phyloP scores from a whole-genome alignment of 352 stramenopile genomes.

The Globisporangium polare region DNA sequence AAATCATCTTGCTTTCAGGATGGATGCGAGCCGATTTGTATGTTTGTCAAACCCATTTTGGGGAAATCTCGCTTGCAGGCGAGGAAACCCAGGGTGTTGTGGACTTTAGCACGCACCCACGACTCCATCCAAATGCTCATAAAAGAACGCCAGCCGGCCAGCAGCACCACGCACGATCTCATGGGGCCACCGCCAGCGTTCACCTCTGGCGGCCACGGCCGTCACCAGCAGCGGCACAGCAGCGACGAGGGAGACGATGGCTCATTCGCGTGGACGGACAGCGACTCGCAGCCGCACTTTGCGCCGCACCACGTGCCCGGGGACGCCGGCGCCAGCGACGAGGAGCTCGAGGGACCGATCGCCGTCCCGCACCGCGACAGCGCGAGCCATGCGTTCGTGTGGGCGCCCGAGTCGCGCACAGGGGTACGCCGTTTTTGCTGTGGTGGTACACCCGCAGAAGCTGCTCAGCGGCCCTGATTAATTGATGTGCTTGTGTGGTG shows the following conservation, averaged over 20 bases:
- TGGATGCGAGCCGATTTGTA: no score
- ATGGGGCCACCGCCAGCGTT: background rate
- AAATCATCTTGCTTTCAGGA: no score
- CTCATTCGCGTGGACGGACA: background rate
- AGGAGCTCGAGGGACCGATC: constrained; percentile 1
- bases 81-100: no score
- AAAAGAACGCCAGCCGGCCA: no score
- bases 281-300: constrained; percentile 5
- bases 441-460: no score
- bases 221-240: background rate
- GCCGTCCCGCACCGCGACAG: constrained; percentile 4
- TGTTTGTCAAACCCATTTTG: no score
- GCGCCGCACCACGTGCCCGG: constrained; percentile 6
- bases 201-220: background rate
- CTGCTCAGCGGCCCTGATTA: no score
- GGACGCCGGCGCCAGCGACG: constrained; percentile 6
- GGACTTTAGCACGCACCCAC: no score
- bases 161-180: no score
- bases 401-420: background rate
- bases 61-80: no score
- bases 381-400: constrained; percentile 11
- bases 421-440: background rate
- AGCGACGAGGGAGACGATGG: background rate
- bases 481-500: background rate
- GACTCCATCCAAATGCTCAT: no score